A percentile compares a stretch with the other conserved stretches of the same genome.
These are phyloP conservation scores for Salvia hispanica DNA, from an alignment of 257 asterid species.

Conservation along the genomic window DNA sequence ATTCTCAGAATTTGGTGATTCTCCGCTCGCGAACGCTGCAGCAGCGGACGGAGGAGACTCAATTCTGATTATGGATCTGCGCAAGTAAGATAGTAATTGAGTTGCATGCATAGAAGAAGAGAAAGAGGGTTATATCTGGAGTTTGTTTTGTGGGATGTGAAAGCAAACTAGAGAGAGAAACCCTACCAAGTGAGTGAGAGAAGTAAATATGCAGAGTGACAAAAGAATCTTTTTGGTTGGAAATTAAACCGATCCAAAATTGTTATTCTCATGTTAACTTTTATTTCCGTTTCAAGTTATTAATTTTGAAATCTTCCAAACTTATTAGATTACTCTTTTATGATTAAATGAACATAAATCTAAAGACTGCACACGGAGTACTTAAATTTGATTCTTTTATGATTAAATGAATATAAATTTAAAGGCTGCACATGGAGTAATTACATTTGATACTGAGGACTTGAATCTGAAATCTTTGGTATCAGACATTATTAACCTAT, in stretches of 20 bases:
- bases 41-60: slow-evolving; percentile 29
- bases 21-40: slow-evolving; percentile 39
- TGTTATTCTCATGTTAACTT: too few species aligned
- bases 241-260: background rate
- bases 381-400: too few species aligned
- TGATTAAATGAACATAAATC: too few species aligned
- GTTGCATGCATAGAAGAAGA: slow-evolving; percentile 36
- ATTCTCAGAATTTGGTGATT: slow-evolving; percentile 33
- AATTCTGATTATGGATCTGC: slow-evolving; percentile 39
- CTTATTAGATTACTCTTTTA: too few species aligned
- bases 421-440: too few species aligned
- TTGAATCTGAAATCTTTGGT: too few species aligned
- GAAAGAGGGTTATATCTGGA: slow-evolving; percentile 19
- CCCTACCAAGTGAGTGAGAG: slow-evolving; percentile 29
- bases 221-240: slow-evolving; percentile 30
- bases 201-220: slow-evolving; percentile 34
- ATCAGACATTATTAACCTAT: too few species aligned
- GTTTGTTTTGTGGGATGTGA: slow-evolving; percentile 20
- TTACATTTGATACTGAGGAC: too few species aligned
- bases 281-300: too few species aligned
- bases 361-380: too few species aligned
- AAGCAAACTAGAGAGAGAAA: slow-evolving; percentile 25
- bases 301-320: too few species aligned
- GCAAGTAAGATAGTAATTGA: slow-evolving; percentile 16
- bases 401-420: too few species aligned